Evolutionary conservation across 148 eudicot genomes (phyloP).

Genomic region (Limonium bicolor): DNA sequence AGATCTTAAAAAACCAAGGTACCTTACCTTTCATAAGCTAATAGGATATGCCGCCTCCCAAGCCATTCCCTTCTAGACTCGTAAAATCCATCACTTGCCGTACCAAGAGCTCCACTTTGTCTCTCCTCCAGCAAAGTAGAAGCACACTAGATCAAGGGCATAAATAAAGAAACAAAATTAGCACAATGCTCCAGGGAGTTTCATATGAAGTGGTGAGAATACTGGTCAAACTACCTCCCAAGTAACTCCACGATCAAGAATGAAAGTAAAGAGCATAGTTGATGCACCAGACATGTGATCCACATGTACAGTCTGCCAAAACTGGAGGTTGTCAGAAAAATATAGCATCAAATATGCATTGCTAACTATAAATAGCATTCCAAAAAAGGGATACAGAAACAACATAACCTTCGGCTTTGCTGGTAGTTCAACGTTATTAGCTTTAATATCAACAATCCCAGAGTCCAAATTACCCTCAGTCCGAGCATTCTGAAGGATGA

Average conservation of each 20-base stretch:
- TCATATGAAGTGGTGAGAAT: not conserved
- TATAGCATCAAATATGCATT: too few relatives aligned
- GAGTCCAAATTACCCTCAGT: constrained; percentile 88
- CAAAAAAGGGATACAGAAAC: too few relatives aligned
- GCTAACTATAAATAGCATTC: too few relatives aligned
- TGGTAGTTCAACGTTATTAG: constrained; percentile 55
- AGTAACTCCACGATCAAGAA: constrained; percentile 75
- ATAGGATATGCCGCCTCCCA: constrained; percentile 73
- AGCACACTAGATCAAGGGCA: constrained; percentile 41
- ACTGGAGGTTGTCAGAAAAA: constrained; percentile 1
- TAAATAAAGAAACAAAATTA: constrained; percentile 5
- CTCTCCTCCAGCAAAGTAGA: constrained; percentile 63
- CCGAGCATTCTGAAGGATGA: constrained; percentile 65
- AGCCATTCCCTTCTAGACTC: constrained; percentile 95
- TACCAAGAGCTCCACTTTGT: constrained; percentile 56
- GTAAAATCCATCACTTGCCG: constrained; percentile 63
- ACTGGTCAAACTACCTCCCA: constrained; percentile 52
- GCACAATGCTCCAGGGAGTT: not conserved
- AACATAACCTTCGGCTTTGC: constrained; percentile 71
- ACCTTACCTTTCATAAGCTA: constrained; percentile 80
- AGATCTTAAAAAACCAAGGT: not conserved
- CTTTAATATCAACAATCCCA: constrained; percentile 88
- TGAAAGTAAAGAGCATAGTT: constrained; percentile 73
- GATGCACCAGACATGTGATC: constrained; percentile 93
- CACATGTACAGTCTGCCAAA: constrained; percentile 75